Evolutionary conservation across 768 basidiomycete species (phyloP).

Genomic region (Boletus patriciae): DNA sequence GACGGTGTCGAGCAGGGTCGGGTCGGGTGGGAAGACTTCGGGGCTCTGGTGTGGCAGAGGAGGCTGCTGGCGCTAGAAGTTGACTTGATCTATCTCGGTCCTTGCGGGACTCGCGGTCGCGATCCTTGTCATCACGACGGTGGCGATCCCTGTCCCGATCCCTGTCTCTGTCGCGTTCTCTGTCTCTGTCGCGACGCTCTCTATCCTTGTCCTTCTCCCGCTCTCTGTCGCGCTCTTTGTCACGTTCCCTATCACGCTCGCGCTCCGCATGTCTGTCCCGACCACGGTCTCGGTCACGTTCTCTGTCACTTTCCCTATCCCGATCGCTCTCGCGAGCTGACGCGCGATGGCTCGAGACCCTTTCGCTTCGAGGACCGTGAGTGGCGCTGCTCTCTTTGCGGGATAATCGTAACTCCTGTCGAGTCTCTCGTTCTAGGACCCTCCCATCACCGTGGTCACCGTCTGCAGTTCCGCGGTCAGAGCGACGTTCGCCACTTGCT

Average conservation of each 20-base stretch:
- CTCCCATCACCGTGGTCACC: constrained; percentile 51
- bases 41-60: constrained; percentile 45
- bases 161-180: constrained; percentile 52
- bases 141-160: constrained; percentile 47
- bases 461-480: constrained; percentile 49
- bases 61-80: constrained; percentile 33
- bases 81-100: constrained; percentile 50
- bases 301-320: constrained; percentile 47
- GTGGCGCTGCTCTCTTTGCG: constrained; percentile 48
- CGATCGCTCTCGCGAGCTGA: constrained; percentile 34
- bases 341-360: constrained; percentile 43
- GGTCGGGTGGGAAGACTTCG: constrained; percentile 58
- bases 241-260: constrained; percentile 49
- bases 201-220: constrained; percentile 43
- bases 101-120: constrained; percentile 62
- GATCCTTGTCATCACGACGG: constrained; percentile 60
- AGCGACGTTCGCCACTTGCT: constrained; percentile 63
- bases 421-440: constrained; percentile 50
- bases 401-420: constrained; percentile 45
- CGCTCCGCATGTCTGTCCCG: constrained; percentile 47
- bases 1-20: constrained; percentile 57
- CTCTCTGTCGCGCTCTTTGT: constrained; percentile 37
- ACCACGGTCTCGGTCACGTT: constrained; percentile 49
- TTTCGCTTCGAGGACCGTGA: constrained; percentile 54
- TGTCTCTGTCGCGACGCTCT: constrained; percentile 41